Percentiles rank a stretch among this genome's conserved stretches.
These are phyloP conservation scores for Trametes punicea DNA, from an alignment of 768 basidiomycete genomes.

Conservation along the genomic window DNA sequence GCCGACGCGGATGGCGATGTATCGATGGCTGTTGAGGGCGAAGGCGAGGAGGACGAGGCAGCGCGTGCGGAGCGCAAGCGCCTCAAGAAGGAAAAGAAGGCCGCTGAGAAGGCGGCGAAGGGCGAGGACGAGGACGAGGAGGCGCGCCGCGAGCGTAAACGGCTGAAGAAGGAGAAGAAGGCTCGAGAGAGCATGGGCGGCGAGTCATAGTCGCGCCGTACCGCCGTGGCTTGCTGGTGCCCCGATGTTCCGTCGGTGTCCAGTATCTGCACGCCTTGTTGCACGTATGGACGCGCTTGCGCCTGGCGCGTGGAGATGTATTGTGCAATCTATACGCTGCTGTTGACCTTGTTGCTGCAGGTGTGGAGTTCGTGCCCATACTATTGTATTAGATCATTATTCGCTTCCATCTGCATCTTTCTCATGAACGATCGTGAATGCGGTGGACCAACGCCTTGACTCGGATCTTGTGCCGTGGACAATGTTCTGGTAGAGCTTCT, in stretches of 20 bases:
- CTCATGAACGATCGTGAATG: background rate
- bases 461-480: no score
- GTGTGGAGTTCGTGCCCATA: constrained; percentile 8
- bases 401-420: background rate
- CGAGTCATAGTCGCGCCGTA: constrained; percentile 21
- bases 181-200: constrained; percentile 40
- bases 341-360: constrained; percentile 6
- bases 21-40: constrained; percentile 41
- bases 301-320: background rate
- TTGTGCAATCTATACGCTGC: constrained; percentile 17
- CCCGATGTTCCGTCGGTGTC: background rate
- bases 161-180: constrained; percentile 35
- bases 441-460: background rate
- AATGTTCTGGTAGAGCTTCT: no score
- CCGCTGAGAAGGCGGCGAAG: constrained; percentile 43
- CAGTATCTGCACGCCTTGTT: background rate
- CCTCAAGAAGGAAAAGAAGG: constrained; percentile 33
- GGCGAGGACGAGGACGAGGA: constrained; percentile 50
- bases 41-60: constrained; percentile 43
- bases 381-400: constrained; percentile 7
- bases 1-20: constrained; percentile 43
- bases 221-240: background rate
- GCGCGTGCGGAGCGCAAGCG: constrained; percentile 34
- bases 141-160: constrained; percentile 32
- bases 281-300: background rate